Percentiles rank a stretch among this genome's conserved stretches.
These are phyloP conservation scores for Lepiota venenata DNA, from an alignment of 768 basidiomycete genomes.

Conservation along the genomic window DNA sequence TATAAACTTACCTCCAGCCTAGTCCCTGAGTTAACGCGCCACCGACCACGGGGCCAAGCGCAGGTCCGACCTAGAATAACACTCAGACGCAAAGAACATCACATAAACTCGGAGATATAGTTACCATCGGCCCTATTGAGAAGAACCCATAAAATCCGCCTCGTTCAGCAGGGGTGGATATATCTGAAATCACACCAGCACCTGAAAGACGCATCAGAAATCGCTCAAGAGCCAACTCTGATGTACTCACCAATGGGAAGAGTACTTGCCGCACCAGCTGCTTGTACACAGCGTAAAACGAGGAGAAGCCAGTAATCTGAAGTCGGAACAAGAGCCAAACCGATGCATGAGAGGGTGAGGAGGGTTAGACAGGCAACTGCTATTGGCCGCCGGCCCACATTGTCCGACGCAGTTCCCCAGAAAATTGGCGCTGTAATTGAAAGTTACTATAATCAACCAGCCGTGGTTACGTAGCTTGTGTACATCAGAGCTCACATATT, in stretches of 20 bases:
- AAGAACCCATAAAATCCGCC: conserved; percentile 74
- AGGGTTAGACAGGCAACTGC: conserved; percentile 61
- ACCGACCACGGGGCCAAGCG: conserved; percentile 56
- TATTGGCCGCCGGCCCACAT: conserved; percentile 59
- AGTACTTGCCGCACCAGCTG: conserved; percentile 75
- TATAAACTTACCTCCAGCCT: conserved; percentile 56
- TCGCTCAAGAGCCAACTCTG: neutral
- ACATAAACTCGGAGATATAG: neutral
- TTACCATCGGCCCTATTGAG: conserved; percentile 58
- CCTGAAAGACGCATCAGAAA: conserved; percentile 30
- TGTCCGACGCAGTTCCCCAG: conserved; percentile 74
- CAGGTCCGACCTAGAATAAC: conserved; percentile 44
- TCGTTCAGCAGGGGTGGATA: conserved; percentile 67
- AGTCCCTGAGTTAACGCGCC: conserved; percentile 56
- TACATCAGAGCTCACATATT: neutral
- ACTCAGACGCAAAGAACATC: neutral
- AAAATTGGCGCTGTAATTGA: conserved; percentile 48
- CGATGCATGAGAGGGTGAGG: conserved; percentile 63
- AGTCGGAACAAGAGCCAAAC: conserved; percentile 46
- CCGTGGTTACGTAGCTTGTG: no score
- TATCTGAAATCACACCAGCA: conserved; percentile 76
- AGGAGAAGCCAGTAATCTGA: conserved; percentile 76
- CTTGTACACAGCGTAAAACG: conserved; percentile 77
- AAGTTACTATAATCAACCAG: neutral
- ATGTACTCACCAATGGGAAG: conserved; percentile 56